Percentiles rank a stretch among this genome's conserved stretches.
phyloP scores from a whole-genome alignment of 2,329 filamentous ascomycete species.

The Geosmithia putterillii region DNA sequence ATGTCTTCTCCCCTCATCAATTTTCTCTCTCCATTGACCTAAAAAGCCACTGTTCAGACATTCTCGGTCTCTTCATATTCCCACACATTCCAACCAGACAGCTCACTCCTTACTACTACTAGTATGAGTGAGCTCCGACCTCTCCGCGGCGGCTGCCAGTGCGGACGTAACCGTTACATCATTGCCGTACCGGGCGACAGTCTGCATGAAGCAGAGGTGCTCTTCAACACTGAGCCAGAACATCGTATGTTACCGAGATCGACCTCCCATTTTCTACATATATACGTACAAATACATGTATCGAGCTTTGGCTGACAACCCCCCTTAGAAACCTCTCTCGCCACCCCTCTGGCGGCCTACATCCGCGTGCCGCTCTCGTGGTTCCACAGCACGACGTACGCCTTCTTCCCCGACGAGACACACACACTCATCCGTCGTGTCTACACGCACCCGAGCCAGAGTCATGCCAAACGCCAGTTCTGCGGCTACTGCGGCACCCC shows the following conservation, averaged over 20 bases:
- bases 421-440: slow-evolving; percentile 51
- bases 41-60: no score
- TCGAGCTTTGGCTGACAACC: neutral
- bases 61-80: no score
- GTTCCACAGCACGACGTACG: slow-evolving; percentile 65
- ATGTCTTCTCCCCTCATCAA: neutral
- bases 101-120: slow-evolving; percentile 2
- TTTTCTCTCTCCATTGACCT: neutral
- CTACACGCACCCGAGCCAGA: slow-evolving; percentile 48
- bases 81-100: neutral
- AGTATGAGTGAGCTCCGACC: slow-evolving; percentile 37
- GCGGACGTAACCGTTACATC: slow-evolving; percentile 73
- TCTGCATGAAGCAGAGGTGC: slow-evolving; percentile 48
- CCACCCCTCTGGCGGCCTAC: slow-evolving; percentile 65
- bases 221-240: slow-evolving; percentile 59
- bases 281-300: no score
- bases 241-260: slow-evolving; percentile 58
- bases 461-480: slow-evolving; percentile 60
- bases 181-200: slow-evolving; percentile 54
- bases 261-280: neutral
- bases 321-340: slow-evolving; percentile 49
- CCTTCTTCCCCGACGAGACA: slow-evolving; percentile 70
- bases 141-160: slow-evolving; percentile 69
- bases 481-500: slow-evolving; percentile 88
- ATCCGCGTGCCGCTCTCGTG: slow-evolving; percentile 70